A percentile compares a stretch with the other conserved stretches of the same genome.
These are phyloP conservation scores for Inga laurina DNA, from an alignment of 306 rosid genomes.

Conservation along the genomic window DNA sequence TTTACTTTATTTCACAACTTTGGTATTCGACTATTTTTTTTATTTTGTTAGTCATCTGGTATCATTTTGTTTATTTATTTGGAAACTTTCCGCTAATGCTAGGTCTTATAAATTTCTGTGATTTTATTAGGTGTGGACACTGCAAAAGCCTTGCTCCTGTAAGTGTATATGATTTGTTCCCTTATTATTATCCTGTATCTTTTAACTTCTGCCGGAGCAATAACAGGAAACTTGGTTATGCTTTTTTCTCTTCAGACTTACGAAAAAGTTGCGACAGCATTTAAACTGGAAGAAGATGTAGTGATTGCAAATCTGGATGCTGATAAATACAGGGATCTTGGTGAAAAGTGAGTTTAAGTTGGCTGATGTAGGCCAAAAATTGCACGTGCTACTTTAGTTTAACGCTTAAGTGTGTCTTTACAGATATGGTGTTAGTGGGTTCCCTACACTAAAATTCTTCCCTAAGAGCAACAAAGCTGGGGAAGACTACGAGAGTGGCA, in stretches of 20 bases:
- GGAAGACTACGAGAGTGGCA: conserved; percentile 88
- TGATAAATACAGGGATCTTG: conserved; percentile 83
- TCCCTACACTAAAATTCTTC: conserved; percentile 90
- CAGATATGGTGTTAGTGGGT: conserved; percentile 93
- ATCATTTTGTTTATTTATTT: background rate
- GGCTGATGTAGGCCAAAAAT: conserved; percentile 2
- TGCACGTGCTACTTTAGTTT: background rate
- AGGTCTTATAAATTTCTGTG: conserved; percentile 31
- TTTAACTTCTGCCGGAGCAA: conserved; percentile 23
- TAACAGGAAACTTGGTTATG: conserved; percentile 24
- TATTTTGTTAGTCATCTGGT: conserved; percentile 1
- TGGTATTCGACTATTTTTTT: background rate
- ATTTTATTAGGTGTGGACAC: conserved; percentile 90
- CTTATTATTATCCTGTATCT: conserved; percentile 11
- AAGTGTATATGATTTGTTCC: conserved; percentile 39
- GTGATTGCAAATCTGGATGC: conserved; percentile 95
- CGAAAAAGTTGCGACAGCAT: conserved; percentile 90
- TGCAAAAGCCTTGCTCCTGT: conserved; percentile 99
- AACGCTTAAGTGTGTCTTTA: conserved; percentile 25
- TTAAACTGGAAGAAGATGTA: conserved; percentile 69
- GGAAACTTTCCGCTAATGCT: conserved; percentile 9
- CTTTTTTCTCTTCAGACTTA: conserved; percentile 55
- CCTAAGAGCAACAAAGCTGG: conserved; percentile 90
- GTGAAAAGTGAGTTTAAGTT: conserved; percentile 75
- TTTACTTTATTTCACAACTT: background rate